Evolutionary conservation across 805 yeast genomes (phyloP), one percentile per base, ranked within the genome.

Genomic region (Sugiyamaella valdiviana): DNA sequence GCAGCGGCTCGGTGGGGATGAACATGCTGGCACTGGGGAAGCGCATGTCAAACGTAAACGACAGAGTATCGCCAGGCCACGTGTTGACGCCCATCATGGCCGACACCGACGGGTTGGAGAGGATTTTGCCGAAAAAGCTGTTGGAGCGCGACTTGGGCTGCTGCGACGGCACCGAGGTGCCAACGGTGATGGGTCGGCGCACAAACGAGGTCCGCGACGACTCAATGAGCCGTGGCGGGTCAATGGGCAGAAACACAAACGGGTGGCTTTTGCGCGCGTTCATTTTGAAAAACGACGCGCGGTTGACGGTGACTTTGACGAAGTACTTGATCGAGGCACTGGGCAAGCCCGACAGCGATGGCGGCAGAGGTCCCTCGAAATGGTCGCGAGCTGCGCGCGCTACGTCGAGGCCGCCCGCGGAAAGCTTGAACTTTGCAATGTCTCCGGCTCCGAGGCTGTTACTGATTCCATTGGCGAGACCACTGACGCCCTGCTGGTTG

Each of bases 291-390:
- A 78, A 57, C 2, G 79, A 70, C 1, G 80, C 63, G 41, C 81
- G 59, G 49, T 75, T 76, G 38, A 80, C 80, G 0, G 85, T 80
- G 7, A 72, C 83, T 61, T 81, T 80, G 47, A 82, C 70, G 57
- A 74, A 80, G 59, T 81, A 81, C 48, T 71, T 67, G 44, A 79
- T 63, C 9, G 57, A 49, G 10, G 58, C 61, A 12, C 40, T 44
- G 35, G 52, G 54, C n/a, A 26, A 4, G 32, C 9, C 66, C 2
- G 63, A 54, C 17, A 63, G 45, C 16, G 67, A 60, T 19, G 69
- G 68, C 20, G 70, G 69, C 47, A 66, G 51, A 2, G 56, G 46
- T 7, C 54, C 51, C 10, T 35, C 45, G 36, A 51, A 37, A 39
- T 62, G 65, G 20, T 36, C 35, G 12, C 49, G 20, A 0, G 57